These are phyloP conservation scores for Boeremia lycopersici DNA, from an alignment of 2,329 filamentous ascomycete species.

Conservation along the genomic window DNA sequence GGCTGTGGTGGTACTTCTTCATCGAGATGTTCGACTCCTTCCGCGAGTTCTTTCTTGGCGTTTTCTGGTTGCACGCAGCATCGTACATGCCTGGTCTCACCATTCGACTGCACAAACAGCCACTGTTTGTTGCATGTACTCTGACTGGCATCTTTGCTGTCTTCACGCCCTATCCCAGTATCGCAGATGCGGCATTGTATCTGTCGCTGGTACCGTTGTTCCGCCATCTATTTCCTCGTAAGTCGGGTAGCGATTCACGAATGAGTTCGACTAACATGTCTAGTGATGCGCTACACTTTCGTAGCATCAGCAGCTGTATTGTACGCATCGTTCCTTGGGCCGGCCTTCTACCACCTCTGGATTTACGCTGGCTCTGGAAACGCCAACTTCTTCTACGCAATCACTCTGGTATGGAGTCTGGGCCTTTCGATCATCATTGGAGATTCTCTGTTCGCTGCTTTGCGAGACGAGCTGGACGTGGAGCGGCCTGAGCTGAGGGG, in stretches of 20 bases:
- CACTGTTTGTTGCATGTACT: conserved; percentile 82
- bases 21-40: conserved; percentile 99
- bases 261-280: conserved; percentile 11
- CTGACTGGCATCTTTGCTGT: conserved; percentile 88
- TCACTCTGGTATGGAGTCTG: conserved; percentile 97
- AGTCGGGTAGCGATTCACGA: conserved; percentile 43
- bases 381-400: conserved; percentile 99
- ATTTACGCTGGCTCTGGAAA: conserved; percentile 98
- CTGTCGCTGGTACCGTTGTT: conserved; percentile 83
- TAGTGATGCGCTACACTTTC: conserved; percentile 92
- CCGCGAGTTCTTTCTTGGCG: conserved; percentile 92
- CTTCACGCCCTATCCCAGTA: conserved; percentile 96
- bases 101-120: conserved; percentile 81
- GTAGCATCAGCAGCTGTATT: conserved; percentile 81
- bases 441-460: conserved; percentile 83
- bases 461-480: conserved; percentile 92
- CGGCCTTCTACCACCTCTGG: conserved; percentile 96
- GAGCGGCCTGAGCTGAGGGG: conserved; percentile 89
- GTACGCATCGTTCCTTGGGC: conserved; percentile 87
- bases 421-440: conserved; percentile 85
- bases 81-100: conserved; percentile 88
- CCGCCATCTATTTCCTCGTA: conserved; percentile 84
- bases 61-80: conserved; percentile 95
- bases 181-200: conserved; percentile 87
- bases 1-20: conserved; percentile 99